phyloP scores from a whole-genome alignment of 441 rosid species.

The Populus hybrid region DNA sequence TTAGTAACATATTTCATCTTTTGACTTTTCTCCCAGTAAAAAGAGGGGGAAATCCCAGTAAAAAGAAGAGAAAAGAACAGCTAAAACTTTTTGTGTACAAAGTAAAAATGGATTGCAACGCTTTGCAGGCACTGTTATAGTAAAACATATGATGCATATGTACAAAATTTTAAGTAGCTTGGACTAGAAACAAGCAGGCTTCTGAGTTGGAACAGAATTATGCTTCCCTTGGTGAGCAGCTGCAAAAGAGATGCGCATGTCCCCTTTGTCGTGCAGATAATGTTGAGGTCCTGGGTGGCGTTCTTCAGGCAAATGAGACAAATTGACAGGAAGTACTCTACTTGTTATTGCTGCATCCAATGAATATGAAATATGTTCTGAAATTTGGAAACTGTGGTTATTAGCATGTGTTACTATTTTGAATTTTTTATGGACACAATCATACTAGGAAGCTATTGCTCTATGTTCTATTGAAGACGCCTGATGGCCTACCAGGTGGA shows the following conservation, averaged over 20 bases:
- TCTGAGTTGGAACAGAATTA: constrained; percentile 48
- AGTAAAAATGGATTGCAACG: not conserved
- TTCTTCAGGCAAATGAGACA: constrained; percentile 40
- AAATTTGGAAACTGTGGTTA: not conserved
- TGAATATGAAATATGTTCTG: not conserved
- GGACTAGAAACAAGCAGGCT: constrained; percentile 58
- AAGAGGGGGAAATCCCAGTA: constrained; percentile 1
- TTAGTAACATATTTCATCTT: not conserved
- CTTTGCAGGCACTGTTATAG: not conserved
- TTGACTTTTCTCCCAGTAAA: not conserved
- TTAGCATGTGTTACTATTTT: not conserved
- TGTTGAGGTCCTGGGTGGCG: constrained; percentile 42
- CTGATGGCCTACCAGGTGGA: no score
- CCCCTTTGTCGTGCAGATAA: constrained; percentile 51
- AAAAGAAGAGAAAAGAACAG: constrained; percentile 18
- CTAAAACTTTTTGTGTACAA: not conserved
- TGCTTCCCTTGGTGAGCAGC: constrained; percentile 48
- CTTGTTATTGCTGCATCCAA: constrained; percentile 7
- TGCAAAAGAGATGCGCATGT: constrained; percentile 62
- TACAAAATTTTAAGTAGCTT: constrained; percentile 23
- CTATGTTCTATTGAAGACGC: no score
- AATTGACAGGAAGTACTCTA: constrained; percentile 32
- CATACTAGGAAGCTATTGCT: no score
- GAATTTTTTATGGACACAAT: not conserved
- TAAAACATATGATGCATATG: not conserved